Base-by-base conservation (phyloP, 2,329 filamentous ascomycete species). In the Trichophyton rubrum region DNA sequence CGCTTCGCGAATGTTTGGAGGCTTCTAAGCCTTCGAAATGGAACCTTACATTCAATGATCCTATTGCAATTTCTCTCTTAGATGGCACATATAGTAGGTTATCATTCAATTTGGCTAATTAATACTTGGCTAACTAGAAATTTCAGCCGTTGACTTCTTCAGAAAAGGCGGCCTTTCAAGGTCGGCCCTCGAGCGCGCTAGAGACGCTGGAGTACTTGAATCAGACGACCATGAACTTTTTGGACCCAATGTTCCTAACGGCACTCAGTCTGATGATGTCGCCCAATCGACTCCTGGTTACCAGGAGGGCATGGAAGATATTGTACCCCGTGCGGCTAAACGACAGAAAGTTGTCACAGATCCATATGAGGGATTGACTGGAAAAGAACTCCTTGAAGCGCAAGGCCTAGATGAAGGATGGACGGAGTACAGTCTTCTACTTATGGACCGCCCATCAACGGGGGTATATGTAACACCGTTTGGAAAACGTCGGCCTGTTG, bases 381-480 rank as follows among this genome's bases (percentile, higher is more conserved):
- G 72, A 61, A 70, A 70, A 35, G 73, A 76, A 58, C 71, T 66
- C 45, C 67, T 76, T 1, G 70, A 74, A 61, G 70, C 72, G 22
- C 65, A 72, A 59, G 74, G 74, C 1, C 64, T 75, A 62, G 73
- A 76, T 61, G 71, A 74, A 58, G 69, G 68, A 1, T 76, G 72
- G 72, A 75, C 73, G 1, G 72, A 74, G 61, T 75, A 75, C 60
- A 73, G 66, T 35, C 67, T 72, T 24, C 60, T 74, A 2, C 60
- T 72, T 3, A 71, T 75, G 55, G 69, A 75, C 30, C 71, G 72
- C n/a, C 66, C 69, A 11, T 63, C 61, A 2, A 67, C 73, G 11
- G 75, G 76, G 8, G 68, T 77, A 9, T 77, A 76, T 61, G 61
- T 77, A 24, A 76, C 76, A 9, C 67, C 72, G 3, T 66, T 66